Evolutionary conservation across 208 protist species (phyloP), one percentile per base, ranked within the genome.

Genomic region (Wallacemonas sp.): DNA sequence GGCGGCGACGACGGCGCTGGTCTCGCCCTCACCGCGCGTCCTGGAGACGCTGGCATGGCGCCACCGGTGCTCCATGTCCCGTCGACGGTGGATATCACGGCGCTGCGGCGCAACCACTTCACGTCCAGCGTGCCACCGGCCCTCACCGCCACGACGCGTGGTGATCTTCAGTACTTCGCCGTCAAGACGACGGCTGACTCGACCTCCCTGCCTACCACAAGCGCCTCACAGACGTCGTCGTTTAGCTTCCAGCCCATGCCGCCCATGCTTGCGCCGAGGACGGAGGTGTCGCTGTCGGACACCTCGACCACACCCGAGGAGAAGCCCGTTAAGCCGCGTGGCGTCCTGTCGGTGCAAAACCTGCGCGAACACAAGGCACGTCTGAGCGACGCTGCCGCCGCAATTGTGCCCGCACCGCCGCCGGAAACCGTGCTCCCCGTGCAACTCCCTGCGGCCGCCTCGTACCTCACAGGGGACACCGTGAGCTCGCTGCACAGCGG

Each of bases 311-410:
- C 25, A 7, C 20, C 3, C 8, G 52, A 59, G n/a, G 29, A 59
- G 12, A 20, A 7, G 29, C 14, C 14, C 4, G 8, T 4, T 4
- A 59, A 59, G 29, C 52, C 26, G 10, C 52, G 52, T 18, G 52
- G 52, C 26, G 52, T 59, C 10, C 31, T 59, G 4, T 59, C 52
- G 14, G 52, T 59, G 14, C 52, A 59, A 41, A 59, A 59, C 32
- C 31, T 59, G 1, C 52, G 52, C 11, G 52, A 25, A 3, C 52
- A 59, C 52, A 59, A 59, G 18, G 52, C 52, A 36, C 52, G 52
- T 14, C 31, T 59, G 16, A 25, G 29, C 32, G 48, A 0, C 14
- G 14, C 36, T 7, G 14, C 36, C n/a, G n/a, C n/a, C n/a, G n/a
- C n/a, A n/a, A n/a, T n/a, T n/a, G n/a, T n/a, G n/a, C n/a, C n/a